phyloP scores from a whole-genome alignment of 2,329 filamentous ascomycete species.

The Aotearoamyces nothofagi region DNA sequence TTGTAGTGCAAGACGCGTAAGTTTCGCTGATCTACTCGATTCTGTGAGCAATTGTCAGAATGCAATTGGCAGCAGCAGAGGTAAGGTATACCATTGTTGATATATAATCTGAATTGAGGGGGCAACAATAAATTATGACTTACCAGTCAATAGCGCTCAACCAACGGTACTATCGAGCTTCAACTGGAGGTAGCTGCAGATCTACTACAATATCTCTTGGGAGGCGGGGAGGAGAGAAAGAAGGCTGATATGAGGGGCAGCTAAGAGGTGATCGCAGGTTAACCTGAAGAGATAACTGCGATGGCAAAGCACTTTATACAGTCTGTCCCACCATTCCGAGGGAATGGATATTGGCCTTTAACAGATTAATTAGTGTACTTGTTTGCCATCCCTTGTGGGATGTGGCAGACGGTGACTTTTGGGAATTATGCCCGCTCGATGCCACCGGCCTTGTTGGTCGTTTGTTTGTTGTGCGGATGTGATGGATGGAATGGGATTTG shows the following conservation, averaged over 20 bases:
- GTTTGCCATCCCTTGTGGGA: conserved; percentile 16
- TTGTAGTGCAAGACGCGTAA: conserved; percentile 1
- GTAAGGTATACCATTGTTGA: not conserved
- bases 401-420: no score
- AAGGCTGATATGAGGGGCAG: no score
- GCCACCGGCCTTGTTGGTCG: no score
- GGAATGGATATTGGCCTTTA: conserved; percentile 12
- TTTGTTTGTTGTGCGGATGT: no score
- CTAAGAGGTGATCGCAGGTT: not conserved
- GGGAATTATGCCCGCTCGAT: no score
- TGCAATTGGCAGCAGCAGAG: not conserved
- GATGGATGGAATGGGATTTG: no score
- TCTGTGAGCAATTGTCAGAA: not conserved
- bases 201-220: not conserved
- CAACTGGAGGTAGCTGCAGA: not conserved
- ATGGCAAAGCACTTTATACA: conserved; percentile 15
- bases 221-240: not conserved
- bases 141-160: no score
- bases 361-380: conserved; percentile 15
- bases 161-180: not conserved
- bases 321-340: conserved; percentile 17
- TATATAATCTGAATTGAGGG: not conserved
- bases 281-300: not conserved
- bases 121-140: no score
- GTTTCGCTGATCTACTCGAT: not conserved